Evolutionary conservation across 2,329 filamentous ascomycete species (phyloP).

Genomic region (Diaporthe capsici): DNA sequence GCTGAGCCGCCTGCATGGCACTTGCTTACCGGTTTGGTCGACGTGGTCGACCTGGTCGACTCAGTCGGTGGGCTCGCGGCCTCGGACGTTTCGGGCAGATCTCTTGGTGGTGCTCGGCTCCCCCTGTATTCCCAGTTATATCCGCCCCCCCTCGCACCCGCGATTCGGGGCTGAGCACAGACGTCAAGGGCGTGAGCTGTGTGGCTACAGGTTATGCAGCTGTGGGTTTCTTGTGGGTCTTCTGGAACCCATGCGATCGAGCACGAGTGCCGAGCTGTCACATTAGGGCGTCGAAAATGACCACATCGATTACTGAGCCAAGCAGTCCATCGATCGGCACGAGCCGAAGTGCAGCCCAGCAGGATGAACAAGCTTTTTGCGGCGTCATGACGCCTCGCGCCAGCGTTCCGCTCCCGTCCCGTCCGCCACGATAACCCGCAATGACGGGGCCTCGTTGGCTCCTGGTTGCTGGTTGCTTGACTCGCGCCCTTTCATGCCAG

Average conservation of each 20-base stretch:
- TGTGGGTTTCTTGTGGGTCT: background rate
- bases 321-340: background rate
- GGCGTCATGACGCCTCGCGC: background rate
- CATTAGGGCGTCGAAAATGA: background rate
- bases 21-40: background rate
- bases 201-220: background rate
- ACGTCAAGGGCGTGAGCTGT: background rate
- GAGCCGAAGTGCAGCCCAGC: background rate
- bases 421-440: background rate
- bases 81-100: slow-evolving; percentile 1
- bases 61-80: slow-evolving; percentile 11
- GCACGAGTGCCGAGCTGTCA: slow-evolving; percentile 23
- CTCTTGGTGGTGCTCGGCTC: background rate
- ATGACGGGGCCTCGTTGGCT: background rate
- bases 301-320: background rate
- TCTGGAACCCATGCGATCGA: slow-evolving; percentile 1
- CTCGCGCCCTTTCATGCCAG: background rate
- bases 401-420: background rate
- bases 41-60: background rate
- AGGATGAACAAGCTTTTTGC: slow-evolving; percentile 2
- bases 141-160: background rate
- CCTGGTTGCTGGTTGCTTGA: background rate
- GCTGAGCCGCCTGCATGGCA: too few relatives aligned
- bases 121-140: background rate
- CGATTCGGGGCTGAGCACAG: background rate